Evolutionary conservation across 345 rosid genomes (phyloP).

Genomic region (Sonneratia alba): DNA sequence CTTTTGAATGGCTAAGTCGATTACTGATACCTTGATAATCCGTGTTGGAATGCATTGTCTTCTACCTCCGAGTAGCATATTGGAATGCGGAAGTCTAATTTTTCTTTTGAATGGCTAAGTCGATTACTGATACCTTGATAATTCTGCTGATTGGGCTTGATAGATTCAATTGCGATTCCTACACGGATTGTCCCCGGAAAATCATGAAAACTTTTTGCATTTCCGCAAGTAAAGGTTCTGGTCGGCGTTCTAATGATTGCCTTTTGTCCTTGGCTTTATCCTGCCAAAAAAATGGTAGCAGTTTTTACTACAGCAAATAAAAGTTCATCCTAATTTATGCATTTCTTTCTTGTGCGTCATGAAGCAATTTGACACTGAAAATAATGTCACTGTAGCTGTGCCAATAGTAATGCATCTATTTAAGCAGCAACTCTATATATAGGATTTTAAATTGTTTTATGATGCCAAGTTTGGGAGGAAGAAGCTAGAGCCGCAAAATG

Average conservation of each 20-base stretch:
- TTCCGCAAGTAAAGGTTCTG: background rate
- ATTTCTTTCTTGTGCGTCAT: background rate
- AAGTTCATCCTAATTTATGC: background rate
- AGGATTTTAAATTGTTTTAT: conserved; percentile 72
- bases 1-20: background rate
- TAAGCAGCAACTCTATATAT: conserved; percentile 23
- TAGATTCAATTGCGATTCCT: background rate
- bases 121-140: background rate
- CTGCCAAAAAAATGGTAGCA: no score
- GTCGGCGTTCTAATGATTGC: background rate
- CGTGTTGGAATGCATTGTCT: no score
- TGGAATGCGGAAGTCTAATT: background rate
- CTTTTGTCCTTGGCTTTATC: background rate
- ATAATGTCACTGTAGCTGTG: background rate
- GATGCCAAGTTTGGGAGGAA: conserved; percentile 93
- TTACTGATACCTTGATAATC: background rate
- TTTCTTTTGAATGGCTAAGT: background rate
- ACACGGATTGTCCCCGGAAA: background rate
- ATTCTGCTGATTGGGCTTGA: background rate
- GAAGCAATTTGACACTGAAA: background rate
- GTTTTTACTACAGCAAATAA: background rate
- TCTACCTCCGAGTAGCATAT: background rate
- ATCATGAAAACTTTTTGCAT: background rate
- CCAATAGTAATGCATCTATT: conserved; percentile 19
- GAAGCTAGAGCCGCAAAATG: conserved; percentile 37